phyloP scores from a whole-genome alignment of 2,329 filamentous ascomycete species.

The Nigrograna mackinnonii region DNA sequence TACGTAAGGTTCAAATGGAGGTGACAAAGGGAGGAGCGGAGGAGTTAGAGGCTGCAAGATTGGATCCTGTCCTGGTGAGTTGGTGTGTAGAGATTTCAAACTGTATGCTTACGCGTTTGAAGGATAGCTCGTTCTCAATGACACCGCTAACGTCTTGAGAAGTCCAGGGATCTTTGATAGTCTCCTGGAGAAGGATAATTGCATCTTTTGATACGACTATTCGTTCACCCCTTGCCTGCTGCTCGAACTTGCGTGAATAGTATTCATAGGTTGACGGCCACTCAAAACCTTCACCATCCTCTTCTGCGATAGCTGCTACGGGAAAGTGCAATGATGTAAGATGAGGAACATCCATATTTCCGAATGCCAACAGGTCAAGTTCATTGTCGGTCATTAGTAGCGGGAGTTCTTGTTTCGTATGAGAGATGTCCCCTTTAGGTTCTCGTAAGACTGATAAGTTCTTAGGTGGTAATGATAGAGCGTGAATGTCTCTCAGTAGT shows the following conservation, averaged over 20 bases:
- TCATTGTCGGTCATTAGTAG: slow-evolving; percentile 50
- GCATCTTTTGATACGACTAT: slow-evolving; percentile 40
- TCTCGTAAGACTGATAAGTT: background rate
- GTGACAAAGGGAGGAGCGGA: slow-evolving; percentile 51
- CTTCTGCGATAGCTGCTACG: slow-evolving; percentile 38
- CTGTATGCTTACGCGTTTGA: slow-evolving; percentile 24
- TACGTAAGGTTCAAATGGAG: slow-evolving; percentile 40
- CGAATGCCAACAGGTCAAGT: slow-evolving; percentile 47
- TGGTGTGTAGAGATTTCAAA: background rate
- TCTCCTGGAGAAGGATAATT: slow-evolving; percentile 40
- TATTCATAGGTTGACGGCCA: slow-evolving; percentile 44
- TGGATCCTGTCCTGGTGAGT: slow-evolving; percentile 29
- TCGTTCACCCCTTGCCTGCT: slow-evolving; percentile 37
- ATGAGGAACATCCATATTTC: slow-evolving; percentile 21
- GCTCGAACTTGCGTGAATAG: slow-evolving; percentile 27
- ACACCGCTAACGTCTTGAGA: slow-evolving; percentile 22
- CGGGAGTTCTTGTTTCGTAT: slow-evolving; percentile 51
- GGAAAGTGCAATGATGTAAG: slow-evolving; percentile 34
- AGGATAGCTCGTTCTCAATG: slow-evolving; percentile 13
- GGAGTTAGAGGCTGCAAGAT: slow-evolving; percentile 44
- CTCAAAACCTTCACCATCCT: slow-evolving; percentile 47
- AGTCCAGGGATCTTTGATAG: slow-evolving; percentile 26
- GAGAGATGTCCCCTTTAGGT: slow-evolving; percentile 6
- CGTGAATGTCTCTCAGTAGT: slow-evolving; percentile 25
- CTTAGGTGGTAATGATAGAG: slow-evolving; percentile 5